Evolutionary conservation across 2,329 filamentous ascomycete genomes (phyloP), one percentile per base, ranked within the genome.

Genomic region (Truncatella angustata): DNA sequence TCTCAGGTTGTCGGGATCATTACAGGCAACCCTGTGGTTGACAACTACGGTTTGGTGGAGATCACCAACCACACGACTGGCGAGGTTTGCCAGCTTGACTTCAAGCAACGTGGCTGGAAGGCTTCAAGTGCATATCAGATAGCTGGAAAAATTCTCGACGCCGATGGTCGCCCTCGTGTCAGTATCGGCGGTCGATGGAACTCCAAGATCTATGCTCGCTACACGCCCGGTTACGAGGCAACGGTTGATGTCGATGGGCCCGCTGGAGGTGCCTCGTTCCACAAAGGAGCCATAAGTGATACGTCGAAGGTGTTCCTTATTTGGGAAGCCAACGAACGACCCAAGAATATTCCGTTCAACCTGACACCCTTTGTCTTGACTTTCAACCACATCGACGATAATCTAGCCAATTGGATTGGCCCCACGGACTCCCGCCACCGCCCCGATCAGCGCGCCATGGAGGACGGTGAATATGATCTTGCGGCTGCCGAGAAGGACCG

Each of bases 1-100:
- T 94, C 91, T 1, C 95, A 92, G 2, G 94, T 99, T n/a, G 86
- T 97, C 54, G 94, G 94, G 53, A 99, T 99, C 70, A 97, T 99
- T 63, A 97, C 93, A 0, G 94, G 94, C 44, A 96, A 90, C 61
- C 94, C 94, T 0, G 90, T 89, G 0, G 90, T 99, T n/a, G 94
- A 99, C 73, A 97, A 99, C 70, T 97, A 97, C 67, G 94, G 94
- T 1, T 79, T 87, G 1, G 97, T 99, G 90, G 91, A 97, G 67
- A 86, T 99, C 70, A 96, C 91, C 76, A 99, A 99, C 73, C 93
- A 89, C 87, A 96, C 87, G 0, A 99, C 93, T 1, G 93, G 94
- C 50, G 94, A 97, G 69, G 80, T 88, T n/a, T 93, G 90, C 58
- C 74, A 86, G 4, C 75, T 99, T 2, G 91, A 97, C 59, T 99